Evolutionary conservation across 257 asterid genomes (phyloP), one percentile per base, ranked within the genome.

Genomic region (Solanum corneliomulleri): DNA sequence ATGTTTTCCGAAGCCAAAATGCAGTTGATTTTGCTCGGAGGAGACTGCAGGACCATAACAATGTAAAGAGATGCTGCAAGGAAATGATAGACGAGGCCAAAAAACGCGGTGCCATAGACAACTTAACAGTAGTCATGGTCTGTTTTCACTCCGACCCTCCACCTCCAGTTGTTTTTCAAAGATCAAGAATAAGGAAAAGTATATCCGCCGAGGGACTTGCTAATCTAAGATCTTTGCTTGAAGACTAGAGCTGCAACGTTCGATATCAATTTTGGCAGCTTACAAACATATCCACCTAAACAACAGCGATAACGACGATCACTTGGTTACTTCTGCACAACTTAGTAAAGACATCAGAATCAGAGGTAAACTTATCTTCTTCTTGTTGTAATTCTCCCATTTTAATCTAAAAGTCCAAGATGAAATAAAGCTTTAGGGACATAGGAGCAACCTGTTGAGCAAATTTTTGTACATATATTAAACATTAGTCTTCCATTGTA

Each of bases 11-110:
- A 87, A 95, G 94, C 95, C 98, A 96, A 88, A 94, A 95, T 21
- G 99, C 99, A 1, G 96, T 96, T 16, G 98, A 95, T 78, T 95
- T 95, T 33, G 94, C 94, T 0, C 88, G 99, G 90, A 93, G 98
- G 88, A 88, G 92, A 83, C 94, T 96, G 76, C 98, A 95, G 86
- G 96, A 93, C 77, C 98, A 94, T 91, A 96, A 96, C 47, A 93
- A 94, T 85, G 96, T 94, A 25, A 92, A 93, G 89, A 23, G 81
- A 39, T 95, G 99, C 93, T 96, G 99, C 91, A 90, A 85, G 89
- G 99, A 96, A 72, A 92, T 95, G 23, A 94, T 96, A n/a, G 93
- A 93, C 11, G 99, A 95, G 89, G 98, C 99, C 4, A 95, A 93
- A 87, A 94, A 93, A 60, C 91, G 97, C 2, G 96, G 96, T 87